Base-by-base conservation (phyloP, 2,329 filamentous ascomycete genomes). In the Berkeleyomyces rouxiae region DNA sequence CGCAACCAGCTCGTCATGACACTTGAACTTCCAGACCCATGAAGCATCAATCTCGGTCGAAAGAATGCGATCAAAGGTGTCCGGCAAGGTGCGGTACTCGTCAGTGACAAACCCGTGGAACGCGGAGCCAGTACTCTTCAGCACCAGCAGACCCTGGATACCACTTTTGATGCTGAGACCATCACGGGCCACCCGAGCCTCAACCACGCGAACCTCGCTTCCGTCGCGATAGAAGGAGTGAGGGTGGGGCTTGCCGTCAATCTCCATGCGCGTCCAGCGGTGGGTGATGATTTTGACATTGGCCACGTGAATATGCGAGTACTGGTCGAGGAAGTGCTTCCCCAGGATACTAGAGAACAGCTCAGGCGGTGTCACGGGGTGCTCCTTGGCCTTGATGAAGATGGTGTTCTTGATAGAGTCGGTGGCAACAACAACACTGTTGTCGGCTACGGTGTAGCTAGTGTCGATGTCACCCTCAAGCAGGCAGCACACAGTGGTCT, bases 341-440 rank as follows among this genome's bases (percentile, higher is more conserved):
- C 88, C 90, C 61, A 99, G 78, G 68, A 88, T 87, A 70, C 86
- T 82, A 67, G 88, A 92, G 73, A 89, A 99, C 66, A 95, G 84
- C 78, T 99, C 93, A 0, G 93, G 92, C 13, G 93, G 91, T 68
- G 86, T 90, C 69, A 99, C 87, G 42, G 91, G 88, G 77, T 95
- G 80, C 76, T 95, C 86, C 78, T 96, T 96, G 71, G 93, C 92
- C 71, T 89, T 86, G 76, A 99, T 90, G 79, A 93, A 96, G 72
- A 88, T 85, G 69, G 88, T 97, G 77, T 99, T 96, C 79, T 99
- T 99, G 77, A 97, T 95, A 36, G 90, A 92, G 75, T 99, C 93
- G 65, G 93, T 99, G 67, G 93, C 90, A 65, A 99, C 92, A 64
- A 99, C 84, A 67, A 95, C 88, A 70, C 86, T 88, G 80, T 99